phyloP scores from a whole-genome alignment of 179 eudicot genomes.

The Nepenthes alata region DNA sequence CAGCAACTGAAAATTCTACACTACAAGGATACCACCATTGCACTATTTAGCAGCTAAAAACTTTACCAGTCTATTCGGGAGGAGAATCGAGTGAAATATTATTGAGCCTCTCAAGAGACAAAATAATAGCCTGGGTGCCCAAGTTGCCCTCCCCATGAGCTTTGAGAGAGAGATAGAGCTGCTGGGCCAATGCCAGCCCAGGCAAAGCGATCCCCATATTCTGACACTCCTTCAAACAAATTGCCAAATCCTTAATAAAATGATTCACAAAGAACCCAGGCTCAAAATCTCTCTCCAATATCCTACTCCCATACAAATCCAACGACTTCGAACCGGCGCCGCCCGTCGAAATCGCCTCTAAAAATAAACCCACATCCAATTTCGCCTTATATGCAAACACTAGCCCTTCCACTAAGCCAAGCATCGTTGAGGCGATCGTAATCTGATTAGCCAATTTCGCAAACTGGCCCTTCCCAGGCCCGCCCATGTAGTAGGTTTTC shows the following conservation, averaged over 20 bases:
- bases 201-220: constrained; percentile 81
- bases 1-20: too few species aligned
- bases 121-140: constrained; percentile 83
- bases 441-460: constrained; percentile 78
- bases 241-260: constrained; percentile 88
- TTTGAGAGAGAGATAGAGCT: constrained; percentile 74
- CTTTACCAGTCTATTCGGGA: too few species aligned
- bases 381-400: constrained; percentile 73
- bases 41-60: too few species aligned
- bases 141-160: constrained; percentile 87
- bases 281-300: constrained; percentile 68
- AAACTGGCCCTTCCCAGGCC: constrained; percentile 74
- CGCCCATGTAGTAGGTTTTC: constrained; percentile 76
- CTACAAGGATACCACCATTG: neutral
- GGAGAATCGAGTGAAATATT: constrained; percentile 23
- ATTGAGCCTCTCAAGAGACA: constrained; percentile 82
- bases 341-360: constrained; percentile 73
- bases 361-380: constrained; percentile 32
- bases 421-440: constrained; percentile 73
- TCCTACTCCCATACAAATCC: constrained; percentile 67
- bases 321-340: constrained; percentile 86
- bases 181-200: constrained; percentile 86
- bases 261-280: constrained; percentile 86
- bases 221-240: constrained; percentile 85
- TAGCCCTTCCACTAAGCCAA: constrained; percentile 85